Base-by-base conservation (phyloP, 2,329 filamentous ascomycete genomes). In the Pseudopithomyces chartarum region DNA sequence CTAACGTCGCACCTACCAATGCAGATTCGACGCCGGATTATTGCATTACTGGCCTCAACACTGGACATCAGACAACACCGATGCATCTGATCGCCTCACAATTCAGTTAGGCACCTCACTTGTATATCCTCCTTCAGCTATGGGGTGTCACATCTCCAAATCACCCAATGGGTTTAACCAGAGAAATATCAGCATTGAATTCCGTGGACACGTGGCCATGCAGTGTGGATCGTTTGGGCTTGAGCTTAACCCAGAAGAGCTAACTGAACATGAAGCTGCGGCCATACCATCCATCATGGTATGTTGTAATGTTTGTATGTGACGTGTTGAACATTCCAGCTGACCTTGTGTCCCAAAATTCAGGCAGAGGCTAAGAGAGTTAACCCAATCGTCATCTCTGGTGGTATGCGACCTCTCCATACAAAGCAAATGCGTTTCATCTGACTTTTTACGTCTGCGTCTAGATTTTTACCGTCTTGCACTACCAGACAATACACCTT, bases 191-290 rank as follows among this genome's bases (percentile, higher is more conserved):
- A 81, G 85, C 0, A 78, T 89, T 12, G 70, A 72, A 1, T 88
- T 89, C 76, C 84, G 87, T 33, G 85, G 83, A 0, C 86, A 88
- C 54, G 86, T 89, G 0, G 87, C 87, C 6, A 85, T 88, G 78
- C 88, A 88, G 86, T 87, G 87, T 54, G 86, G 86, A 1, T 87
- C 84, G 0, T 89, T 89, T 61, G 87, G 87, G 0, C 80, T 89
- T 11, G 86, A 89, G 67, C 79, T 89, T 7, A 80, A 88, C 64
- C 87, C 86, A 0, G 74, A 73, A 0, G 77, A 82, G 7, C 79
- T 87, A 6, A 71, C 73, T 0, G 76, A 76, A 0, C 80, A 81
- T 12, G 86, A 89, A n/a, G 78, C 75, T 45, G 78, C 74, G 0
- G 76, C 78, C 29, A 78, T 89, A 0, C 86, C 86, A 0, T 77